phyloP scores from a whole-genome alignment of 2,329 filamentous ascomycete genomes.

The Pestalotiopsis sp. region DNA sequence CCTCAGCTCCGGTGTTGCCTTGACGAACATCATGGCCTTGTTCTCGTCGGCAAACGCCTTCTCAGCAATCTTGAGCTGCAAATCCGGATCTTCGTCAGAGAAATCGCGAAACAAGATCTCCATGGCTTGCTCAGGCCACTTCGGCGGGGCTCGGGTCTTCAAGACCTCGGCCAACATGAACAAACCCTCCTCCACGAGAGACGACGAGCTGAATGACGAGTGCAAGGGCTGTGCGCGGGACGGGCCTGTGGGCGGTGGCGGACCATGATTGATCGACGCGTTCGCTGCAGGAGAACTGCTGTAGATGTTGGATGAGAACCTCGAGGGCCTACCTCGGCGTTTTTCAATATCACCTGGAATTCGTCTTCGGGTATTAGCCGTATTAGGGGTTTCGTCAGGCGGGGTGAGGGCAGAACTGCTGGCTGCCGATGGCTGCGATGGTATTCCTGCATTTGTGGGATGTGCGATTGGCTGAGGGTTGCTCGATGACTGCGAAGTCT shows the following conservation, averaged over 20 bases:
- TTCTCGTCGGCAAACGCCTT: conserved; percentile 60
- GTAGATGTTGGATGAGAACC: conserved; percentile 34
- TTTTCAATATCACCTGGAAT: conserved; percentile 29
- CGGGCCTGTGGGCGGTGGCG: conserved; percentile 14
- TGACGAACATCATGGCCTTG: conserved; percentile 65
- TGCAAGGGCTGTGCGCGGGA: conserved; percentile 22
- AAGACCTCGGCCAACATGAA: conserved; percentile 44
- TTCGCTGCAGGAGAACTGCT: conserved; percentile 28
- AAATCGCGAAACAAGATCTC: conserved; percentile 64
- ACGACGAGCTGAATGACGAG: conserved; percentile 21
- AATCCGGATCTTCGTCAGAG: conserved; percentile 56
- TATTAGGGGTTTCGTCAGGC: conserved; percentile 52
- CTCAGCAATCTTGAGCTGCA: conserved; percentile 63
- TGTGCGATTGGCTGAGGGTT: not conserved
- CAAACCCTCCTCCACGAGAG: conserved; percentile 38
- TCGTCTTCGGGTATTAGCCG: conserved; percentile 43
- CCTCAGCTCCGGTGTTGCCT: conserved; percentile 56
- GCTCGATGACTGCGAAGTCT: conserved; percentile 16
- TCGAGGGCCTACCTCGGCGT: conserved; percentile 34
- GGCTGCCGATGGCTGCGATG: conserved; percentile 40
- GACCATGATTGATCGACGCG: conserved; percentile 11
- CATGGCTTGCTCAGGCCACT: conserved; percentile 60
- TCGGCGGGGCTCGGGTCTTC: conserved; percentile 39
- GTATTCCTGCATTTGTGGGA: conserved; percentile 32
- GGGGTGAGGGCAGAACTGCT: conserved; percentile 54